Base-by-base conservation (phyloP, 495 filamentous ascomycete genomes). In the Podospora bellae-mahoneyi region DNA sequence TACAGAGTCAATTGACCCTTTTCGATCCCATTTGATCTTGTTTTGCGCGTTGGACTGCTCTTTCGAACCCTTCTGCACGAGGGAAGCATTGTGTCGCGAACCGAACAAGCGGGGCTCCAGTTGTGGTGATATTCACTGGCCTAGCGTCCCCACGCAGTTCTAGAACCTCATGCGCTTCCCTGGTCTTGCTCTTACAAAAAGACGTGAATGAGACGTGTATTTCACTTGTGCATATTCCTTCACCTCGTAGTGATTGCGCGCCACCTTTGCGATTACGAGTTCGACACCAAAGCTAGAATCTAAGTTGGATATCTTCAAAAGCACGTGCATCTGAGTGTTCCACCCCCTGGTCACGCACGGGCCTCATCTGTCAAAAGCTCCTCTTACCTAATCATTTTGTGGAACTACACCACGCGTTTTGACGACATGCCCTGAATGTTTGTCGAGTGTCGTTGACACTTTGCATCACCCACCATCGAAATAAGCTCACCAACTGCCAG, bases 381-480 rank as follows among this genome's bases (percentile, higher is more conserved):
- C 7, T 16, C 39, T 48, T 48, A 48, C 39, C 39, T 48, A 48
- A 48, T 10, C 39, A 6, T 48, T 48, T 18, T 48, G 39, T 48
- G 39, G 39, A 48, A 3, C 39, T 10, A 48, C 39, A 48, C 39
- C 39, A 48, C 39, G 39, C 39, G 39, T 48, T 48, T 48, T 48
- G 39, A 48, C 39, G 39, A 48, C 39, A 48, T 48, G 39, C 39
- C 39, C 39, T 48, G 39, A 48, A 48, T 48, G 39, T 48, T 48
- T 48, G 39, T 5, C 9, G 39, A 48, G 39, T 48, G 18, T 13
- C 39, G 39, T 48, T 16, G 39, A 19, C 71, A 63, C 76, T 69
- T 75, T 72, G 48, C 70, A 70, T 69, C 69, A 65, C 71, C 69
- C 64, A 59, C 63, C 73, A 70, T 72, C 72, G 15, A 64, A 69